Conservation (phyloP, 345 rosid genomes). For the Salix caprea region DNA sequence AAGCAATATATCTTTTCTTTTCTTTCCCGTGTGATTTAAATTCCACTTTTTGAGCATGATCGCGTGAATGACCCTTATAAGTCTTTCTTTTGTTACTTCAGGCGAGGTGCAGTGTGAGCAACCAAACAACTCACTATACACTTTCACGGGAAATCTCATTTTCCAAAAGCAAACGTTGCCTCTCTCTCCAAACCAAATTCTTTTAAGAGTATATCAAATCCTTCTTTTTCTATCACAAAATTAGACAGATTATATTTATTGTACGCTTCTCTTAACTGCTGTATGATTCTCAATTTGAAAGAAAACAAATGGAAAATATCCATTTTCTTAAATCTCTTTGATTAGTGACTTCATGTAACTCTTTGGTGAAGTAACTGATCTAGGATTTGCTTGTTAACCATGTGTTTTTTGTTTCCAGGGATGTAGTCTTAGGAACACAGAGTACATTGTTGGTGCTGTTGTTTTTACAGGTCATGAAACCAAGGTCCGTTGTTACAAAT, state of each 20-base stretch:
- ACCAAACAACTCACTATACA: conserved; percentile 95
- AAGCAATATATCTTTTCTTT: not conserved
- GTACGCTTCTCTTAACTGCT: not conserved
- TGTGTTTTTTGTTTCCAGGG: conserved; percentile 50
- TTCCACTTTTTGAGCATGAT: not conserved
- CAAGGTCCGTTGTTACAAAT: conserved; percentile 55
- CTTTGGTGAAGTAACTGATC: conserved; percentile 12
- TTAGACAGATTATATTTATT: not conserved
- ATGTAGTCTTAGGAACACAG: conserved; percentile 98
- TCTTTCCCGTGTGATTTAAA: not conserved
- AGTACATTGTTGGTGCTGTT: conserved; percentile 79
- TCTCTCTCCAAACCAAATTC: conserved; percentile 88
- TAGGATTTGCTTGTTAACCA: not conserved
- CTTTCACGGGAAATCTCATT: conserved; percentile 93
- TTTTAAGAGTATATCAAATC: conserved; percentile 64
- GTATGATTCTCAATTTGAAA: not conserved
- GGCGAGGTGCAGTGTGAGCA: conserved; percentile 99
- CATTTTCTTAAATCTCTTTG: not conserved
- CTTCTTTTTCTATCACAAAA: conserved; percentile 5
- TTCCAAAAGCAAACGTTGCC: conserved; percentile 84
- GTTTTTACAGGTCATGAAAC: conserved; percentile 97
- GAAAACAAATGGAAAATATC: not conserved
- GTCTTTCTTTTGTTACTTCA: conserved; percentile 36
- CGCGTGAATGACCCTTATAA: conserved; percentile 1
- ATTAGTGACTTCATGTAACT: conserved; percentile 6